Percentiles rank a stretch among this genome's conserved stretches.
phyloP scores from a whole-genome alignment of 352 stramenopile genomes.

The Phytophthora kernoviae region DNA sequence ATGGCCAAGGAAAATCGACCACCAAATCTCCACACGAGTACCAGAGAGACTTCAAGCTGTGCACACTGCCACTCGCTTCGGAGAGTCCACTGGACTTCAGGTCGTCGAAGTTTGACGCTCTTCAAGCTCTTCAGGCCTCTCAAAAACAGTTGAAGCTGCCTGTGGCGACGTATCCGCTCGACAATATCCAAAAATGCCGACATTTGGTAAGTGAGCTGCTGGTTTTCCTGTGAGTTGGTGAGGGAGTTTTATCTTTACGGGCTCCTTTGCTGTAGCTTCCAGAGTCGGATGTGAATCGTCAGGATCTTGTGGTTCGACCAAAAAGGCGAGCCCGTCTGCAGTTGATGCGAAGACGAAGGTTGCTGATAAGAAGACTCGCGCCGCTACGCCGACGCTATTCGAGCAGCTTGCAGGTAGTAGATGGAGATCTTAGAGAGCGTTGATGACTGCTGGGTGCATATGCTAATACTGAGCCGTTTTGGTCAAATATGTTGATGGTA shows the following conservation, averaged over 20 bases:
- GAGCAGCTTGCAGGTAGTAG: conserved; percentile 57
- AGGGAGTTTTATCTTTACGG: background rate
- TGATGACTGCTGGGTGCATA: background rate
- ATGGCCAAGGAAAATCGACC: background rate
- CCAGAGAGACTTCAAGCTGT: conserved; percentile 39
- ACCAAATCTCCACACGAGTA: conserved; percentile 27
- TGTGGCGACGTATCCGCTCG: conserved; percentile 57
- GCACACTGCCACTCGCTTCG: conserved; percentile 11
- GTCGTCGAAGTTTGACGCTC: conserved; percentile 54
- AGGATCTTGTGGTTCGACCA: conserved; percentile 37
- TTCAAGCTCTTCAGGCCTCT: conserved; percentile 43
- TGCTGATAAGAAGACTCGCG: conserved; percentile 8
- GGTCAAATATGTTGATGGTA: conserved; percentile 10
- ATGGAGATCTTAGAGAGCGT: conserved; percentile 3
- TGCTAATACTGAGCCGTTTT: too few species aligned
- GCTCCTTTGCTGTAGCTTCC: conserved; percentile 58
- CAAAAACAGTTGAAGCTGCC: conserved; percentile 31
- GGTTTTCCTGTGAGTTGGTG: background rate
- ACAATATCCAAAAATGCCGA: conserved; percentile 91
- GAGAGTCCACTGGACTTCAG: conserved; percentile 55
- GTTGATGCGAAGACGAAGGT: conserved; percentile 16
- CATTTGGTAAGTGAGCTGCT: conserved; percentile 45
- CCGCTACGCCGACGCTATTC: conserved; percentile 44
- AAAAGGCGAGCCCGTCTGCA: conserved; percentile 33
- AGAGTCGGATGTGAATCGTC: conserved; percentile 52